A percentile compares a stretch with the other conserved stretches of the same genome.
These are phyloP conservation scores for Exophiala calicioides DNA, from an alignment of 2,329 filamentous ascomycete genomes.

Conservation along the genomic window DNA sequence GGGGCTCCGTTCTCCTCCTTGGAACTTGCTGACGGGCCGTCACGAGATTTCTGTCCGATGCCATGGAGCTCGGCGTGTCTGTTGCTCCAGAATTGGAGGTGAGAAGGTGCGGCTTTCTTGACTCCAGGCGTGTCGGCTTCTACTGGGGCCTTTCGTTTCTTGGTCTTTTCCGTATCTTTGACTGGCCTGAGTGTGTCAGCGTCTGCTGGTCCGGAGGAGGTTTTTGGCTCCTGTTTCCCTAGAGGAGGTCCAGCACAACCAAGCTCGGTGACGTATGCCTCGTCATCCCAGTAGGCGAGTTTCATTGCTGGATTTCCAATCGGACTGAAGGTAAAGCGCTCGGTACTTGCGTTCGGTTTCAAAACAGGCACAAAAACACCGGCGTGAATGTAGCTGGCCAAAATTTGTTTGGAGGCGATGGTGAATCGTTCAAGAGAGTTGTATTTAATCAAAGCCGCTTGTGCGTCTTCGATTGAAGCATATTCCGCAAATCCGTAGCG, in stretches of 20 bases:
- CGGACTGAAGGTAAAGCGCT: constrained; percentile 68
- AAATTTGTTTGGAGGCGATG: constrained; percentile 71
- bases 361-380: constrained; percentile 79
- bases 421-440: constrained; percentile 73
- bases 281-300: constrained; percentile 75
- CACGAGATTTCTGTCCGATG: constrained; percentile 37
- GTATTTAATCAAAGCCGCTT: constrained; percentile 71
- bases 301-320: constrained; percentile 67
- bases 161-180: constrained; percentile 47
- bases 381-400: constrained; percentile 75
- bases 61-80: constrained; percentile 68
- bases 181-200: constrained; percentile 26
- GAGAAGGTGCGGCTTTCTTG: constrained; percentile 59
- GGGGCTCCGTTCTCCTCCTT: constrained; percentile 36
- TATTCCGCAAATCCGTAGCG: constrained; percentile 85
- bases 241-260: constrained; percentile 53
- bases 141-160: constrained; percentile 46
- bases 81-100: constrained; percentile 71
- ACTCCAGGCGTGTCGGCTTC: constrained; percentile 42
- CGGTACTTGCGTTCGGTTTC: constrained; percentile 58
- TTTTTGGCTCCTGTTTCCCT: constrained; percentile 12
- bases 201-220: constrained; percentile 12
- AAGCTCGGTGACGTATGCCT: constrained; percentile 68
- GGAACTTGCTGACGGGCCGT: constrained; percentile 37
- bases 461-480: constrained; percentile 71